Evolutionary conservation across 345 rosid species (phyloP).

Genomic region (Syzygium grande): DNA sequence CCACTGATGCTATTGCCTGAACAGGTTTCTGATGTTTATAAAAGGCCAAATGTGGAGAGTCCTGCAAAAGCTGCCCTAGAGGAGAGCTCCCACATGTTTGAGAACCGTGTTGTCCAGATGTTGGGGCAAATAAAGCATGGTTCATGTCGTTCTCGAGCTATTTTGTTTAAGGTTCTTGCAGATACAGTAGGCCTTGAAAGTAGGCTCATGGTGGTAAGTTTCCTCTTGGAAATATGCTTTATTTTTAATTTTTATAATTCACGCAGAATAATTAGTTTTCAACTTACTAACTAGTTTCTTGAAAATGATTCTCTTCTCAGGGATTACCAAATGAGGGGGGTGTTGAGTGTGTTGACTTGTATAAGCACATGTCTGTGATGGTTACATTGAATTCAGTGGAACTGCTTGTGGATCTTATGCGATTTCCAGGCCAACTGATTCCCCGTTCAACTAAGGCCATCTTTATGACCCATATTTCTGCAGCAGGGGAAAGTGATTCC

Average conservation of each 20-base stretch:
- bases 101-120: slow-evolving; percentile 69
- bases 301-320: slow-evolving; percentile 19
- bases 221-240: not conserved
- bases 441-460: slow-evolving; percentile 80
- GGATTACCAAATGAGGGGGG: slow-evolving; percentile 93
- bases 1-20: slow-evolving; percentile 2
- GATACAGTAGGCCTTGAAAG: slow-evolving; percentile 93
- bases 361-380: slow-evolving; percentile 82
- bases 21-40: slow-evolving; percentile 88
- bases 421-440: slow-evolving; percentile 91
- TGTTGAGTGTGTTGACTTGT: slow-evolving; percentile 65
- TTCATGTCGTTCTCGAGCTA: slow-evolving; percentile 88
- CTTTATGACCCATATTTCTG: slow-evolving; percentile 78
- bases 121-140: slow-evolving; percentile 94
- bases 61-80: slow-evolving; percentile 73
- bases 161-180: slow-evolving; percentile 87
- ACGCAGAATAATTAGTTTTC: not conserved
- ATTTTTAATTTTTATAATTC: not conserved
- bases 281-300: not conserved
- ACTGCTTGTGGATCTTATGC: slow-evolving; percentile 93
- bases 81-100: slow-evolving; percentile 57
- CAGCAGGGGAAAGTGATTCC: slow-evolving; percentile 99
- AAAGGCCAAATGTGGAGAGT: slow-evolving; percentile 63
- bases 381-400: slow-evolving; percentile 82
- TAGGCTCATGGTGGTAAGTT: slow-evolving; percentile 89